Evolutionary conservation across 768 basidiomycete genomes (phyloP).

Genomic region (Tulasnella sp.): DNA sequence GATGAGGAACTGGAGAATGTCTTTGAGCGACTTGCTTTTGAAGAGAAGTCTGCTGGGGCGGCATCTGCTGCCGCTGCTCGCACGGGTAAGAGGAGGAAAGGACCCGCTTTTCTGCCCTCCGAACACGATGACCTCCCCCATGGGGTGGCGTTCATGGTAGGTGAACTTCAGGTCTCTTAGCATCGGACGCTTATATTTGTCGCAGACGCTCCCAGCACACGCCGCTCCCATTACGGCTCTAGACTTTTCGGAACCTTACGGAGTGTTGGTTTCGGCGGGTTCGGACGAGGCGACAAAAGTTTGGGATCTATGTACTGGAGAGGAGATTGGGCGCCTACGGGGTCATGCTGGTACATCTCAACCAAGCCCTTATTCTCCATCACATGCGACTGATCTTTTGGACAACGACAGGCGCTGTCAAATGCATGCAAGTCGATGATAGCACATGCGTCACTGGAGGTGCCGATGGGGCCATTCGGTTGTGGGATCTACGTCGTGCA

Average conservation of each 20-base stretch:
- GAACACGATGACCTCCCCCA: slow-evolving; percentile 95
- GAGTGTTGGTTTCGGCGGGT: slow-evolving; percentile 78
- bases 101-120: slow-evolving; percentile 94
- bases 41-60: slow-evolving; percentile 52
- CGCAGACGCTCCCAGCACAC: slow-evolving; percentile 80
- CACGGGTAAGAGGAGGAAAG: slow-evolving; percentile 47
- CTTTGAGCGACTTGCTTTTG: slow-evolving; percentile 77
- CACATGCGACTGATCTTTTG: neutral
- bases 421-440: slow-evolving; percentile 91
- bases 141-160: slow-evolving; percentile 96
- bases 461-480: slow-evolving; percentile 76
- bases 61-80: slow-evolving; percentile 41
- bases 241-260: slow-evolving; percentile 97
- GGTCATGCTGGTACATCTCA: slow-evolving; percentile 67
- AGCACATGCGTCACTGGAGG: slow-evolving; percentile 89
- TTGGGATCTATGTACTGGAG: slow-evolving; percentile 92
- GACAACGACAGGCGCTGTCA: slow-evolving; percentile 55
- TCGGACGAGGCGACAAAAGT: slow-evolving; percentile 87
- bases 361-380: neutral
- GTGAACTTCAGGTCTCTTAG: slow-evolving; percentile 34
- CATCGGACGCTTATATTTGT: neutral
- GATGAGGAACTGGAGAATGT: slow-evolving; percentile 95
- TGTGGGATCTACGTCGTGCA: slow-evolving; percentile 90
- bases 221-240: slow-evolving; percentile 80
- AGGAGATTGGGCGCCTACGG: slow-evolving; percentile 79